phyloP scores from a whole-genome alignment of 495 filamentous ascomycete species.

The Xylaria acuta region DNA sequence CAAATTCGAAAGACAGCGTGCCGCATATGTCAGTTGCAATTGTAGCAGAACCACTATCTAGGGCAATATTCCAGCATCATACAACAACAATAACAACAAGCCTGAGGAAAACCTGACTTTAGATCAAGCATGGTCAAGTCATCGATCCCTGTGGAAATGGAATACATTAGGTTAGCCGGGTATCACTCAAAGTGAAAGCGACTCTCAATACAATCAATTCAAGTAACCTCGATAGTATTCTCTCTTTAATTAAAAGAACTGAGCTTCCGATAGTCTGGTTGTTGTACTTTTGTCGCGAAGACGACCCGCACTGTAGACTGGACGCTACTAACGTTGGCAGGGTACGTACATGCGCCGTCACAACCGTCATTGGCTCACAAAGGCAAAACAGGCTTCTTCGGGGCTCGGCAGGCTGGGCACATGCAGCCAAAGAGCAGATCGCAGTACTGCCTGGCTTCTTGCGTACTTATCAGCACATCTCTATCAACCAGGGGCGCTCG shows the following conservation, averaged over 20 bases:
- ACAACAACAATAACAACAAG: too few relatives aligned
- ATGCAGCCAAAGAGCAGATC: slow-evolving; percentile 21
- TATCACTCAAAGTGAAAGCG: neutral
- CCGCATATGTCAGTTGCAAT: too few relatives aligned
- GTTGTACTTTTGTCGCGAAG: slow-evolving; percentile 9
- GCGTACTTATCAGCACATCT: slow-evolving; percentile 8
- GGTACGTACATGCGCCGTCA: slow-evolving; percentile 4
- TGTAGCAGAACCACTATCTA: too few relatives aligned
- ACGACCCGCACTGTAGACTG: slow-evolving; percentile 15
- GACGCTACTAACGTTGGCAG: too few relatives aligned
- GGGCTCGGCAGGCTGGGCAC: slow-evolving; percentile 26
- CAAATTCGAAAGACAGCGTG: too few relatives aligned
- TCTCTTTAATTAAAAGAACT: neutral
- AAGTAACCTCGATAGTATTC: neutral
- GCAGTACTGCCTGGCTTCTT: slow-evolving; percentile 9
- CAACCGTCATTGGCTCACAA: slow-evolving; percentile 25
- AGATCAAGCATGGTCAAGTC: too few relatives aligned
- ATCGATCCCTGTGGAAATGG: neutral
- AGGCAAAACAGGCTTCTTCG: slow-evolving; percentile 24
- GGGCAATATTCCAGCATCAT: too few relatives aligned
- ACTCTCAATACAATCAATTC: neutral
- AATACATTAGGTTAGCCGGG: neutral
- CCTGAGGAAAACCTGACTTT: neutral
- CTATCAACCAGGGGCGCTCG: neutral
- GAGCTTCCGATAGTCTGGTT: neutral